These are phyloP conservation scores for Castanospermum australe DNA, from an alignment of 306 rosid species.

Conservation along the genomic window DNA sequence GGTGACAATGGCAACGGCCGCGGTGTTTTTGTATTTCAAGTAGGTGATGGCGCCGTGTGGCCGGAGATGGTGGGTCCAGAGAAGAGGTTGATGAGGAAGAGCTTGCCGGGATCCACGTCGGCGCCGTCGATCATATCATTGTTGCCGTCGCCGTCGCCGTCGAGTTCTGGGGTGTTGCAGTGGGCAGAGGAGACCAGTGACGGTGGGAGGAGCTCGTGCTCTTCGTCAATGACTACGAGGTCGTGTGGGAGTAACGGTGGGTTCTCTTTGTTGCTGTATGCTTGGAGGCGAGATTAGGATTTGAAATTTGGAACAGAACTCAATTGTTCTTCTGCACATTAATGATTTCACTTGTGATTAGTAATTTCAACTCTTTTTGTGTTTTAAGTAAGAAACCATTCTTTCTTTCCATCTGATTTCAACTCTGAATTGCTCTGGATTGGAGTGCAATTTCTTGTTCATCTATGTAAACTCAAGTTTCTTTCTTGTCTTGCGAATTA, in stretches of 20 bases:
- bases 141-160: conserved; percentile 39
- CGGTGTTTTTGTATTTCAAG: conserved; percentile 77
- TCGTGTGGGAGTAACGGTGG: conserved; percentile 65
- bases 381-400: not conserved
- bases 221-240: conserved; percentile 68
- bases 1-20: conserved; percentile 50
- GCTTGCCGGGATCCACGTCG: conserved; percentile 38
- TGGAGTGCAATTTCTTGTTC: not conserved
- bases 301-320: not conserved
- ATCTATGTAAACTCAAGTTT: not conserved
- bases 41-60: conserved; percentile 74
- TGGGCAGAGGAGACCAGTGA: conserved; percentile 92
- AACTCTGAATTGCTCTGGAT: not conserved
- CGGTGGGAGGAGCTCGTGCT: conserved; percentile 77
- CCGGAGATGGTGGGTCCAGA: conserved; percentile 80
- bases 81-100: conserved; percentile 66
- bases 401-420: conserved; percentile 12
- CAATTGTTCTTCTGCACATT: not conserved
- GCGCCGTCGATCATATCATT: conserved; percentile 10
- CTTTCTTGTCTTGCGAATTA: not conserved
- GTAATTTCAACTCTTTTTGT: not conserved
- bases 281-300: conserved; percentile 65
- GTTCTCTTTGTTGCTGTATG: conserved; percentile 72
- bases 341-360: conserved; percentile 11
- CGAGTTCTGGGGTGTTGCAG: conserved; percentile 62